phyloP scores from a whole-genome alignment of 2,329 filamentous ascomycete genomes.

The Trichoderma koningiopsis region DNA sequence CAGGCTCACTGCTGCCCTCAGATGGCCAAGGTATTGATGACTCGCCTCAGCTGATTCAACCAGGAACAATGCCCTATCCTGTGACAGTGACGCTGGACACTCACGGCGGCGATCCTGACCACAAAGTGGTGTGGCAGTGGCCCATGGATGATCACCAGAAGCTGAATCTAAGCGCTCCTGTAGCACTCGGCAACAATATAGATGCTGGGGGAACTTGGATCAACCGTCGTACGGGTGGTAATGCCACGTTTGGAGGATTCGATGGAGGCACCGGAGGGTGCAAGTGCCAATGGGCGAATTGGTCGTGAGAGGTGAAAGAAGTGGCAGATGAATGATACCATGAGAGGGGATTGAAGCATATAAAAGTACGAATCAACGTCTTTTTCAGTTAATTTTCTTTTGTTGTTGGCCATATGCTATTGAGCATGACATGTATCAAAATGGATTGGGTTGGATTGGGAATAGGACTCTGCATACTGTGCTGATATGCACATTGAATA shows the following conservation, averaged over 20 bases:
- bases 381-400: neutral
- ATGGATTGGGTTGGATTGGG: conserved; percentile 7
- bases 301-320: conserved; percentile 31
- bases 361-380: neutral
- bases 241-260: conserved; percentile 58
- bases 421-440: neutral
- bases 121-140: conserved; percentile 59
- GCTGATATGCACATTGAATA: conserved; percentile 2
- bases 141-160: conserved; percentile 50
- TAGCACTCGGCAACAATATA: conserved; percentile 53
- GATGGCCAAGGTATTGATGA: conserved; percentile 36
- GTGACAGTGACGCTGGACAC: conserved; percentile 63
- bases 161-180: conserved; percentile 47
- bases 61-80: conserved; percentile 66
- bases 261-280: conserved; percentile 67
- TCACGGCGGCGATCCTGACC: conserved; percentile 57
- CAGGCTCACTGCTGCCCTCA: conserved; percentile 43
- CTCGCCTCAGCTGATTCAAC: conserved; percentile 42
- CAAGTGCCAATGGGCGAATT: conserved; percentile 64
- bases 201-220: conserved; percentile 54
- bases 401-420: neutral
- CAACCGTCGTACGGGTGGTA: conserved; percentile 50
- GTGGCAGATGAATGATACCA: neutral
- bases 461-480: neutral
- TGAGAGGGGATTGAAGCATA: neutral